phyloP scores from a whole-genome alignment of 1,284 basidiomycete species.

The Retiboletus flavoniger region DNA sequence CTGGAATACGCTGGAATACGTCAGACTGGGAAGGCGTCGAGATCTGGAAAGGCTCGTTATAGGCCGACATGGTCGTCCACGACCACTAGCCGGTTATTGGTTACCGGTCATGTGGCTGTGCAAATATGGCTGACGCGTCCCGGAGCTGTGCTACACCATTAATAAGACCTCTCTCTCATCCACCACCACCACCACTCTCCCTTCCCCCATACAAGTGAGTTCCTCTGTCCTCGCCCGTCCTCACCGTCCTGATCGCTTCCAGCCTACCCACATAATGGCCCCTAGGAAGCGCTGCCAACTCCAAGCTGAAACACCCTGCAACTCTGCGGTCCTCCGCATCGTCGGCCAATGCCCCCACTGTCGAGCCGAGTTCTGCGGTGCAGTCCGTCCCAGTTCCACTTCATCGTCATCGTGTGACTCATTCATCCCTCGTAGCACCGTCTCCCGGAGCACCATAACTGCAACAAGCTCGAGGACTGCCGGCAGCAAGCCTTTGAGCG shows the following conservation, averaged over 20 bases:
- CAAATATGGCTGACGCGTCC: constrained; percentile 34
- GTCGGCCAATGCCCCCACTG: constrained; percentile 83
- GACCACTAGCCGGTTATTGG: neutral
- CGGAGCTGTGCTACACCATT: constrained; percentile 28
- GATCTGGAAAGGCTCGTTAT: constrained; percentile 51
- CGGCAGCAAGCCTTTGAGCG: constrained; percentile 80
- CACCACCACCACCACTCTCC: neutral
- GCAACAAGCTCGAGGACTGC: constrained; percentile 76
- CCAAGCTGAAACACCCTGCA: constrained; percentile 66
- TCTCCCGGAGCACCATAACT: constrained; percentile 78
- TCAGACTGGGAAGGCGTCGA: constrained; percentile 77
- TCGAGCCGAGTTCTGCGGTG: constrained; percentile 69
- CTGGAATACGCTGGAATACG: constrained; percentile 56
- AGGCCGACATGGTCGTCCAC: neutral
- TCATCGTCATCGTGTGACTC: constrained; percentile 17
- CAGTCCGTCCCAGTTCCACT: constrained; percentile 50
- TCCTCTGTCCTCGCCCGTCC: neutral
- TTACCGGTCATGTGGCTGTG: constrained; percentile 25
- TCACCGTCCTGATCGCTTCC: neutral
- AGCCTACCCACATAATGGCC: constrained; percentile 49
- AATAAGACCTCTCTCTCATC: constrained; percentile 24
- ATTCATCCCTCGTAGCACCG: constrained; percentile 58
- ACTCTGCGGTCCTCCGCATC: constrained; percentile 73
- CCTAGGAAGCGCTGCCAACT: constrained; percentile 84
- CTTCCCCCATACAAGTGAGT: constrained; percentile 3